phyloP scores from a whole-genome alignment of 768 basidiomycete species.

The Podaxis mareebaensis region DNA sequence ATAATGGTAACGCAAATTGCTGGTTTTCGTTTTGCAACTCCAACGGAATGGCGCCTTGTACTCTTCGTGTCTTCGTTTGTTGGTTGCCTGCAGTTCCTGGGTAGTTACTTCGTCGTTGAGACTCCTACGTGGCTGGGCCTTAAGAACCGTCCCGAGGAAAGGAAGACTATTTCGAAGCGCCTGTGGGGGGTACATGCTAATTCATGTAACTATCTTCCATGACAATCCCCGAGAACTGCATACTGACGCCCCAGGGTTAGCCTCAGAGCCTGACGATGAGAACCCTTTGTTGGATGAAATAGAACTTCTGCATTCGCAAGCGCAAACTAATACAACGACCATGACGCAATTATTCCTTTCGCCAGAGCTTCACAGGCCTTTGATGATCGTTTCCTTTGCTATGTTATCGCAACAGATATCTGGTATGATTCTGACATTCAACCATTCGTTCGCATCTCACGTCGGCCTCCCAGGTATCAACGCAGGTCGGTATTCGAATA shows the following conservation, averaged over 20 bases:
- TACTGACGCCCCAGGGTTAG: constrained; percentile 6
- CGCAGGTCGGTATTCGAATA: constrained; percentile 45
- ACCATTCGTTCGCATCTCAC: constrained; percentile 2
- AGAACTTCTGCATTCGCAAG: constrained; percentile 25
- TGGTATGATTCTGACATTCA: constrained; percentile 38
- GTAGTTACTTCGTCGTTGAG: constrained; percentile 59
- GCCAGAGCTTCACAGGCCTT: constrained; percentile 58
- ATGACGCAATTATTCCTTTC: constrained; percentile 53
- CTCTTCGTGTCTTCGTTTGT: constrained; percentile 59
- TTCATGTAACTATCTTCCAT: constrained; percentile 23
- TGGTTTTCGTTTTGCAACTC: constrained; percentile 71
- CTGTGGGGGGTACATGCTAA: constrained; percentile 51
- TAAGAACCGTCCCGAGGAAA: constrained; percentile 50
- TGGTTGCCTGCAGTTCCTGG: constrained; percentile 57
- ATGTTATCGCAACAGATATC: constrained; percentile 83
- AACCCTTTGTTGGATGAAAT: constrained; percentile 44
- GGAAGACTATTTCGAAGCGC: constrained; percentile 43
- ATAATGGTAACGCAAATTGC: constrained; percentile 85
- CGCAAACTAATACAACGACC: constrained; percentile 37
- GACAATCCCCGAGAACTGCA: not conserved
- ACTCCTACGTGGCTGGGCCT: constrained; percentile 69
- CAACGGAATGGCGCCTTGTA: constrained; percentile 71
- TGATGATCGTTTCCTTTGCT: constrained; percentile 64
- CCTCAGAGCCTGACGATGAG: constrained; percentile 25
- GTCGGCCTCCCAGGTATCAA: constrained; percentile 59